Evolutionary conservation across 345 rosid genomes (phyloP), one percentile per base, ranked within the genome.

Genomic region (Turritis glabra): DNA sequence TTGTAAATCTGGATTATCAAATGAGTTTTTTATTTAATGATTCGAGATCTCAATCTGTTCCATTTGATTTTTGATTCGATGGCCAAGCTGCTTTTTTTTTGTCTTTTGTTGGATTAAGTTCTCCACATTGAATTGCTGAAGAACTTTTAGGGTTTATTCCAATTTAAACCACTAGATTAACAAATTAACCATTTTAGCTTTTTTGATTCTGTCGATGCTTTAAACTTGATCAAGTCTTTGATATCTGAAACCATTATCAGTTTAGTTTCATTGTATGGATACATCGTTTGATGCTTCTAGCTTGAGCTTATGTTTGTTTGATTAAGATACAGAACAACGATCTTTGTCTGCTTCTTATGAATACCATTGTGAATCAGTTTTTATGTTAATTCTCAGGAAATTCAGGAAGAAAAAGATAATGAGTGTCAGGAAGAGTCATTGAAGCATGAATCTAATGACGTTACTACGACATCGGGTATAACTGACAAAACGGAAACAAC

Each of bases 341-440:
- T 73, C 44, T 22, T 51, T 48, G 3, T 17, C 5, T 17, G 25
- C 21, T 15, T 5, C 32, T 46, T 58, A 32, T 59, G 58, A 7
- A 25, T 40, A 67, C 22, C 10, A 50, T 66, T 65, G 41, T 32
- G 18, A 43, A 54, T 48, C n/a, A 48, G 2, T 26, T 23, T 47
- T 17, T 7, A 26, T 67, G 60, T 29, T 46, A 23, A 23, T 37
- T 10, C 22, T 41, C 78, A 87, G 97, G 91, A 83, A 23, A 22
- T 64, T 3, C 26, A 32, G 13, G 85, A 63, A 62, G 85, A 77
- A 13, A 79, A 77, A 61, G 60, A 77, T 59, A 68, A 70, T 17
- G 87, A 66, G n/a, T 23, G 57, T 22, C 55, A 70, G 38, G 80
- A 64, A 56, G 90, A 83, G 74, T 75, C 78, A 14, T 8, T 38